Base-by-base conservation (phyloP, 164 flowering plant genomes). In the Annona cherimola region DNA sequence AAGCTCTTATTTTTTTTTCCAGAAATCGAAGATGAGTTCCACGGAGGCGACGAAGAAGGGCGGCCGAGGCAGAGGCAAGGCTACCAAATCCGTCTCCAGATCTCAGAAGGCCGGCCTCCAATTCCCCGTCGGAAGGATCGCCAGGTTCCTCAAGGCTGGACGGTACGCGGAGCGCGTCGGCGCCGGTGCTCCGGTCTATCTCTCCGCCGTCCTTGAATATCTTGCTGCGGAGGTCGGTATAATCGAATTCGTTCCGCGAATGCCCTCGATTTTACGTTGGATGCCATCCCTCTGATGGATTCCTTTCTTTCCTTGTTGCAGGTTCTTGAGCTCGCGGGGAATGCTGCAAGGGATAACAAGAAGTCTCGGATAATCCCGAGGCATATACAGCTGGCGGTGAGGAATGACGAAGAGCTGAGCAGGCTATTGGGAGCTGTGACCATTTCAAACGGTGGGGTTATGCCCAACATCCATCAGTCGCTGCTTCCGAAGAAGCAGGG, bases 291-390 rank as follows among this genome's bases (percentile, higher is more conserved):
- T n/a, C 19, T 61, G 20, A 9, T 62, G 9, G 19, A 42, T 41
- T 65, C 42, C n/a, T 5, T 12, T 65, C 1, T 19, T n/a, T 19
- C 14, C 42, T 20, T 43, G 69, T 44, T 43, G 2, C 3, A 88
- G 92, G 90, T 89, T 41, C 78, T 89, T 54, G 93, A 89, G 64
- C 80, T 87, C 4, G 90, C 93, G 44, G 93, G 90, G 8, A 88
- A 87, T 63, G 92, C 89, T 1, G 93, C 90, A 1, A 83, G 89
- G 71, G 93, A 89, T 61, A 86, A 87, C 84, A 89, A 87, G 83
- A 89, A 89, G 87, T 87, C 69, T 19, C 69, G 93, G 20, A 89
- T 89, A 14, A 85, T 84, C 8, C 93, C 93, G 3, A 83, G 93
- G 83, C 93, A 89, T 69, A 87, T 89, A 26, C 90, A 87, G 64